phyloP scores from a whole-genome alignment of 805 yeast genomes.

The Huiozyma sinensis region DNA sequence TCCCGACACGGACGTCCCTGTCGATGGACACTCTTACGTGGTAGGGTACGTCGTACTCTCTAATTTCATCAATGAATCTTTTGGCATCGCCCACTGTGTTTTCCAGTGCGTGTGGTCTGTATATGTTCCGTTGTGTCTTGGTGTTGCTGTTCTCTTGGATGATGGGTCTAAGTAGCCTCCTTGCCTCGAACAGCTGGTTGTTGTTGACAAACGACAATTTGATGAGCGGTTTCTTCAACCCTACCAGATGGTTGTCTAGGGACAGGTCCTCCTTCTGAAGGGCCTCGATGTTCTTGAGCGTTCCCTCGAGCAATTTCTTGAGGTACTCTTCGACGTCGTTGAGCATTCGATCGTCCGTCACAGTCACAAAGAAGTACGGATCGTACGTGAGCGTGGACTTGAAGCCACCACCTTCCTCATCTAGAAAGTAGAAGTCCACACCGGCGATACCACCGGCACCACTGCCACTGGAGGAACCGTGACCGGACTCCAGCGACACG shows the following conservation, averaged over 20 bases:
- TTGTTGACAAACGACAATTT: slow-evolving; percentile 67
- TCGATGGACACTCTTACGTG: slow-evolving; percentile 96
- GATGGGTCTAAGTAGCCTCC: slow-evolving; percentile 59
- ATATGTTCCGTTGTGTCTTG: slow-evolving; percentile 55
- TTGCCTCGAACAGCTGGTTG: slow-evolving; percentile 62
- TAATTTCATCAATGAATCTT: slow-evolving; percentile 57
- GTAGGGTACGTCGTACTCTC: slow-evolving; percentile 94
- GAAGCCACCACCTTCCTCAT: slow-evolving; percentile 94
- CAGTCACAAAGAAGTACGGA: slow-evolving; percentile 74
- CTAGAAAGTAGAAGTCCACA: slow-evolving; percentile 88
- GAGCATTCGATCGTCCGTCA: slow-evolving; percentile 33
- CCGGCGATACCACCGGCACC: slow-evolving; percentile 56
- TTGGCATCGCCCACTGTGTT: slow-evolving; percentile 44
- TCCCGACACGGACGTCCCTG: slow-evolving; percentile 76
- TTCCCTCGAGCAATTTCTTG: slow-evolving; percentile 53
- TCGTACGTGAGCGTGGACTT: slow-evolving; percentile 74
- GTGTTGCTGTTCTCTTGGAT: slow-evolving; percentile 54
- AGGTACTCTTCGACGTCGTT: slow-evolving; percentile 79
- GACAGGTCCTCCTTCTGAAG: slow-evolving; percentile 69
- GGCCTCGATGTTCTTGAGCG: slow-evolving; percentile 45
- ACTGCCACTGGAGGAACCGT: neutral
- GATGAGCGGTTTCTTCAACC: slow-evolving; percentile 53
- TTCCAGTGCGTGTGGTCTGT: slow-evolving; percentile 18
- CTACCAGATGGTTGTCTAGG: slow-evolving; percentile 78
- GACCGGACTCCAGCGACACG: slow-evolving; percentile 36